These are phyloP conservation scores for Tylopilus rubrobrunneus DNA, from an alignment of 768 basidiomycete genomes.

Conservation along the genomic window DNA sequence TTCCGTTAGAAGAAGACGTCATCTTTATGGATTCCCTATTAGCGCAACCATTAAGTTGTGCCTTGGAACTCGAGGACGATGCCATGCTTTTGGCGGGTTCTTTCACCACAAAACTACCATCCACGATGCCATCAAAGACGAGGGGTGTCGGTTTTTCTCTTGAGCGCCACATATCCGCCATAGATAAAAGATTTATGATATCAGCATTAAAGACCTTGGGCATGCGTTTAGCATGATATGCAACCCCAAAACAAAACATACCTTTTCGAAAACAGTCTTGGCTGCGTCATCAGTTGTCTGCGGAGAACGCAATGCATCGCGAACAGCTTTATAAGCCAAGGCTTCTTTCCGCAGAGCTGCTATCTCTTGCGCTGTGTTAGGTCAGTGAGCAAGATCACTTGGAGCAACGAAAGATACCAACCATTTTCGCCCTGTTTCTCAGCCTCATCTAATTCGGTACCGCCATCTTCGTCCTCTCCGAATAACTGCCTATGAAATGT, in stretches of 20 bases:
- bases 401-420: constrained; percentile 29
- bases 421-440: constrained; percentile 93
- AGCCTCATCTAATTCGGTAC: constrained; percentile 83
- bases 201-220: constrained; percentile 82
- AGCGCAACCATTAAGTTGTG: constrained; percentile 24
- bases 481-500: constrained; percentile 71
- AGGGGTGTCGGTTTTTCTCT: constrained; percentile 84
- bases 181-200: constrained; percentile 81
- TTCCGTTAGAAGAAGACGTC: constrained; percentile 11
- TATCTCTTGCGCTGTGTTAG: constrained; percentile 75
- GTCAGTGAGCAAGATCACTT: not conserved
- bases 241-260: constrained; percentile 25
- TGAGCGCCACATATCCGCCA: constrained; percentile 97
- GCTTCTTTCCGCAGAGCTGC: constrained; percentile 87
- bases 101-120: constrained; percentile 53
- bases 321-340: constrained; percentile 79
- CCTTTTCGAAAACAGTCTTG: constrained; percentile 80
- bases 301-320: constrained; percentile 55
- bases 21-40: constrained; percentile 11
- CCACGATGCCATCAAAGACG: constrained; percentile 71
- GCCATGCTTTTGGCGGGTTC: constrained; percentile 17
- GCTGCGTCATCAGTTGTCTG: constrained; percentile 48
- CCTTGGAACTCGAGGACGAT: constrained; percentile 19
- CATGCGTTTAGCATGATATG: not conserved
- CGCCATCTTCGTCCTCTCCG: constrained; percentile 86